phyloP scores from a whole-genome alignment of 2,329 filamentous ascomycete genomes.

The Ophiostoma sp. region DNA sequence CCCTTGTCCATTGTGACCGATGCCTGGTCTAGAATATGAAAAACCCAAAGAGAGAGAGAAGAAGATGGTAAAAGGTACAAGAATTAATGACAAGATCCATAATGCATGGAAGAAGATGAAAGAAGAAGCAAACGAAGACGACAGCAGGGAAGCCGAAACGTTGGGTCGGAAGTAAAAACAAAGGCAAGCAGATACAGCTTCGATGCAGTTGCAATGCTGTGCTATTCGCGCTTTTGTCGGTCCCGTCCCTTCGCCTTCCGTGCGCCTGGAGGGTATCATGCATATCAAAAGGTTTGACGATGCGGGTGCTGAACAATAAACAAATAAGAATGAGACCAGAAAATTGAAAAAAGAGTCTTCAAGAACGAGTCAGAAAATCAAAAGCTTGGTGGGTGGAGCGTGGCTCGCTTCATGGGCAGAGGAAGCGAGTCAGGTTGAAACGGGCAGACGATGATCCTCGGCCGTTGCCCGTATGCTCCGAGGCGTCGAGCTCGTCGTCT shows the following conservation, averaged over 20 bases:
- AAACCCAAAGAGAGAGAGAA: background rate
- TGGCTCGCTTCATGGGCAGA: constrained; percentile 30
- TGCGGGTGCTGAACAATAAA: background rate
- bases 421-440: constrained; percentile 47
- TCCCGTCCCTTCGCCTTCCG: background rate
- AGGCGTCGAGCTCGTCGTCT: constrained; percentile 31
- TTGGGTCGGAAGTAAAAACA: too few relatives aligned
- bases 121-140: background rate
- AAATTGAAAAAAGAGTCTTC: background rate
- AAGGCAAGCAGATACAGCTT: too few relatives aligned
- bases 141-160: too few relatives aligned
- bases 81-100: background rate
- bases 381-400: background rate
- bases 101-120: background rate
- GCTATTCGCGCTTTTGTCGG: background rate
- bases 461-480: background rate
- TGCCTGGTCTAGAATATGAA: background rate
- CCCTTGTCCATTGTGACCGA: background rate
- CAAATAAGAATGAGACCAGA: background rate
- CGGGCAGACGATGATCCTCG: constrained; percentile 25
- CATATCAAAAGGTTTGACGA: background rate
- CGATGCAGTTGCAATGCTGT: too few relatives aligned
- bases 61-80: background rate
- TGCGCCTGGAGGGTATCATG: constrained; percentile 3
- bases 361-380: background rate